Base-by-base conservation (phyloP, 495 filamentous ascomycete genomes). In the Hypoxylon fragiforme region DNA sequence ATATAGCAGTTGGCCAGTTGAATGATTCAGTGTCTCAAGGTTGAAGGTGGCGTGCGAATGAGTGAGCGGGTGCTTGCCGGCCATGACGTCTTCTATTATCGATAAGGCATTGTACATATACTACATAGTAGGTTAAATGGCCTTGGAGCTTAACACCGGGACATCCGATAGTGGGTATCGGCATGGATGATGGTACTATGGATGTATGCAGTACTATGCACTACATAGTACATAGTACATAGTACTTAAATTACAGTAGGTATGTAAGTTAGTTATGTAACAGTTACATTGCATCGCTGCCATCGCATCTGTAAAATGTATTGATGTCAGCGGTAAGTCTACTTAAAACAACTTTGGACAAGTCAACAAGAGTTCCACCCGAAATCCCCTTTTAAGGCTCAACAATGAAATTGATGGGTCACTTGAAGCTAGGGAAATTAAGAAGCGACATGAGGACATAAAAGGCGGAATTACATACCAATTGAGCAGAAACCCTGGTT, bases 81-180 rank as follows among this genome's bases (percentile, higher is more conserved):
- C 16, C 37, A 60, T 60, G 56, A 60, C 56, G 56, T 53, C 37
- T 15, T n/a, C n/a, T 13, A 13, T 54, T 60, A 60, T 60, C 56
- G 56, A 60, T 60, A 60, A 49, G 44, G 9, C n/a, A n/a, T n/a
- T 28, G 24, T 28, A 4, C 24, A 28, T 4, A 28, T 9, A 9
- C 4, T 28, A 28, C 24, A 4, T 28, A 31, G 12, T 40, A 15
- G 19, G 30, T 49, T 37, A 36, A 35, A 21, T 9, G 31, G 22
- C 24, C n/a, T 28, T 37, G 40, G 30, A 48, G 44, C 12, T 39
- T 44, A 49, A 18, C 14, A 9, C 44, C 21, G 52, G 49, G 39
- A 26, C 1, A 9, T 7, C 47, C 21, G 28, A 12, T 7, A 6
- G 13, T 11, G 42, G 30, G 12, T 54, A 7, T 36, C 22, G 34